Evolutionary conservation across 2,329 filamentous ascomycete species (phyloP), one percentile per base, ranked within the genome.

Genomic region (Balansia obtecta): DNA sequence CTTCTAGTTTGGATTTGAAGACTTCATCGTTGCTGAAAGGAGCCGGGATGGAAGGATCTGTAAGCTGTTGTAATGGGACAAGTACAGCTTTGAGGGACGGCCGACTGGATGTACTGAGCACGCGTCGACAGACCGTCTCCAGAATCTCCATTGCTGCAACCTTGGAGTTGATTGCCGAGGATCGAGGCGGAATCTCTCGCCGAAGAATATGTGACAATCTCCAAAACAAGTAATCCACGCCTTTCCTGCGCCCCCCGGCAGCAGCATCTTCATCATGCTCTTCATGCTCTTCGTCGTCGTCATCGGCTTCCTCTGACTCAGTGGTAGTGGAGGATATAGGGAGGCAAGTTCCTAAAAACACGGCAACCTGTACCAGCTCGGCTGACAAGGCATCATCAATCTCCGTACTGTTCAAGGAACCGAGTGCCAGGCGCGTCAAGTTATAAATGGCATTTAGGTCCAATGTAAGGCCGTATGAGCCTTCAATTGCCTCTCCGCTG

Each of bases 201-300:
- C 91, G 82, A 38, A 96, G 74, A 52, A 95, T 83, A 53, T 81
- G 82, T 0, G 88, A 85, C 2, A 94, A 75, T 58, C 88, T 84
- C 58, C 80, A 78, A 62, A 95, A 85, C 50, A 97, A 75, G 65
- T 88, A 90, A 52, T 83, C 76, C 32, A 95, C 73, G 45, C 68
- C 63, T 42, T 56, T 65, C 54, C 52, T 61, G 55, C 55, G 68
- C 12, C 66, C 65, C 27, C 39, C 13, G 15, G 46, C 30, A n/a
- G 38, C 46, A 16, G 70, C 64, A 8, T 66, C 68, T 41, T 71
- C 68, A 27, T 71, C 70, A 13, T 66, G 60, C 30, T 70, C 68
- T 11, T 71, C 71, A 1, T 70, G 68, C 7, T 72, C 71, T 13
- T 71, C 69, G 0, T 71, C 71, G 4, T 70, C 71, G 2, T 70